These are phyloP conservation scores for Yamadazyma diospyri DNA, from an alignment of 1,139 yeast species.

Conservation along the genomic window DNA sequence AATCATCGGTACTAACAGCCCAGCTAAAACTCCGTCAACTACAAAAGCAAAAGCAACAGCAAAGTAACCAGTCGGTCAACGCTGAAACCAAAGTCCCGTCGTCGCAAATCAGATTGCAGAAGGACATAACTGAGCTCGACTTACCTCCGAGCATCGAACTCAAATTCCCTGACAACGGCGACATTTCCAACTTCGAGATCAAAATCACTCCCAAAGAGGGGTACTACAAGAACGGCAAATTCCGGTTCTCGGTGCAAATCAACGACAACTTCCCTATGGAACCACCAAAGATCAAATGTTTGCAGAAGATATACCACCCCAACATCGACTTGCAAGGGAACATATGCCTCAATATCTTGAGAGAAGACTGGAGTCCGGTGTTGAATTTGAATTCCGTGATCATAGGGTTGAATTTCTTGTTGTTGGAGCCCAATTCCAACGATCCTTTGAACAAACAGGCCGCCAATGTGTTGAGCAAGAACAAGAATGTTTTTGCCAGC, in stretches of 20 bases:
- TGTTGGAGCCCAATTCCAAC: constrained; percentile 85
- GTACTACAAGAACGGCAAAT: constrained; percentile 65
- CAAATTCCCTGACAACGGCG: constrained; percentile 52
- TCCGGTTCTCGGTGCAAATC: constrained; percentile 62
- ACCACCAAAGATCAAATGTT: constrained; percentile 81
- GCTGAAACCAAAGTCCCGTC: constrained; percentile 33
- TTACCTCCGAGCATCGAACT: constrained; percentile 63
- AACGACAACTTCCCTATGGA: constrained; percentile 83
- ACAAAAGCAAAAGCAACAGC: constrained; percentile 55
- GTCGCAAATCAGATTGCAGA: constrained; percentile 53
- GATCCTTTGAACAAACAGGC: constrained; percentile 94
- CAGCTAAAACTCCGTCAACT: constrained; percentile 56
- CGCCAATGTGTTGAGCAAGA: constrained; percentile 66
- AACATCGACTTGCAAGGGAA: constrained; percentile 89
- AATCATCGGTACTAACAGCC: constrained; percentile 8
- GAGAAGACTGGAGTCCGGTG: constrained; percentile 98
- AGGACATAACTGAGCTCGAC: constrained; percentile 67
- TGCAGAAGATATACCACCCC: constrained; percentile 82
- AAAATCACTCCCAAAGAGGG: constrained; percentile 76
- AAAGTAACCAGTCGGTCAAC: constrained; percentile 19
- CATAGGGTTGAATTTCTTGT: constrained; percentile 81
- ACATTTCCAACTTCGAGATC: constrained; percentile 60
- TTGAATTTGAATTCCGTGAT: constrained; percentile 76
- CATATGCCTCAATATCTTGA: constrained; percentile 81
- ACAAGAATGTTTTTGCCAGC: constrained; percentile 51